These are phyloP conservation scores for Cladochytrium replicatum DNA, from an alignment of 192 early-diverging fungal genomes.

Conservation along the genomic window DNA sequence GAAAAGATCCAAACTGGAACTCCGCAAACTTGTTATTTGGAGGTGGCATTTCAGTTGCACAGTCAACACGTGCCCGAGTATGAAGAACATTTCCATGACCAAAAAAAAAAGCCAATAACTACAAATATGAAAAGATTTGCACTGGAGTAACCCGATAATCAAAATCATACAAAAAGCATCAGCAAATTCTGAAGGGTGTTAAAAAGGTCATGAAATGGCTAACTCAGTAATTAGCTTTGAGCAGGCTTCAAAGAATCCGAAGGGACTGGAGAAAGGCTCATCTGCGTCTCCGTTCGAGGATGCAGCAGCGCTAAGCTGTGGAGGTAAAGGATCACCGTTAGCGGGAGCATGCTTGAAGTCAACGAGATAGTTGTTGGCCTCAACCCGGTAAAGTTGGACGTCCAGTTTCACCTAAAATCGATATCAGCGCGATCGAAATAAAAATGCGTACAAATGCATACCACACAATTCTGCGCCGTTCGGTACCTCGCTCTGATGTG, in stretches of 20 bases:
- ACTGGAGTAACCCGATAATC: too few species aligned
- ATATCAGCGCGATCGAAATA: slow-evolving; percentile 1
- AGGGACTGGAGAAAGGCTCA: slow-evolving; percentile 42
- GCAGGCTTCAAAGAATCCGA: slow-evolving; percentile 95
- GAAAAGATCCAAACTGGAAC: too few species aligned
- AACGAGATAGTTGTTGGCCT: slow-evolving; percentile 83
- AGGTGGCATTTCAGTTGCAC: too few species aligned
- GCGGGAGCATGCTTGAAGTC: slow-evolving; percentile 78
- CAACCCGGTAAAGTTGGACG: slow-evolving; percentile 88
- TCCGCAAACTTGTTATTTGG: too few species aligned
- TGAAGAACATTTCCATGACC: too few species aligned
- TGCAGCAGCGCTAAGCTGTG: slow-evolving; percentile 30
- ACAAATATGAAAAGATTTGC: too few species aligned
- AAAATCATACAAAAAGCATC: too few species aligned
- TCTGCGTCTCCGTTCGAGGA: slow-evolving; percentile 33
- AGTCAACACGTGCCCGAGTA: too few species aligned
- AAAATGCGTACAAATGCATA: not conserved
- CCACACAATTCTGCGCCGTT: slow-evolving; percentile 2
- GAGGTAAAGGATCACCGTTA: slow-evolving; percentile 16
- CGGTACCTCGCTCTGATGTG: slow-evolving; percentile 68
- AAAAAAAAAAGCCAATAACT: too few species aligned
- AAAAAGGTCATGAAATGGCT: too few species aligned
- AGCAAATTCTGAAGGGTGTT: too few species aligned
- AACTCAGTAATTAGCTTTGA: slow-evolving; percentile 89
- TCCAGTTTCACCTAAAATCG: slow-evolving; percentile 71